Conservation (phyloP, 192 early-diverging fungal species). For the Phycomyces blakesleeanus region DNA sequence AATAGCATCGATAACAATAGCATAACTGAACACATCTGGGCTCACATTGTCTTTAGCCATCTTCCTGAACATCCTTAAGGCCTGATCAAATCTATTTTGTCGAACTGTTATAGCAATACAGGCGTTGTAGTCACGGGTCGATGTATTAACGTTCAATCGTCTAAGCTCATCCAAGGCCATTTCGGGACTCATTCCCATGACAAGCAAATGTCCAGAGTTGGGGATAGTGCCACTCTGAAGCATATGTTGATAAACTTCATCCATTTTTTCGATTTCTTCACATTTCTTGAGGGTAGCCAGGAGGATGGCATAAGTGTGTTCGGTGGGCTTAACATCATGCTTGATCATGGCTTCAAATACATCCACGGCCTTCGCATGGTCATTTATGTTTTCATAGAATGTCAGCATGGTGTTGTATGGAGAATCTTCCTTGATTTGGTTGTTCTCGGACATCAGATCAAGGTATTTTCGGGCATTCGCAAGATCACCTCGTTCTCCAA, state of each 20-base stretch:
- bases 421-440: not conserved
- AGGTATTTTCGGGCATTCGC: not conserved
- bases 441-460: constrained; percentile 16
- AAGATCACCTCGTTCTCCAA: constrained; percentile 5
- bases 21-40: constrained; percentile 33
- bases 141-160: not conserved
- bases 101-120: constrained; percentile 17
- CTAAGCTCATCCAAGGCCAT: constrained; percentile 14
- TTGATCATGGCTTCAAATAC: constrained; percentile 28
- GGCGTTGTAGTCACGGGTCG: constrained; percentile 32
- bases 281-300: constrained; percentile 6
- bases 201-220: constrained; percentile 7
- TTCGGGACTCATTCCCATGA: constrained; percentile 12
- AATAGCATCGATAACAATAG: constrained; percentile 32
- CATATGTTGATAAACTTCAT: constrained; percentile 8
- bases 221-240: not conserved
- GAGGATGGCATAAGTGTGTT: constrained; percentile 2
- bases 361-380: not conserved
- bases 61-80: constrained; percentile 22
- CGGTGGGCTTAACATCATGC: not conserved
- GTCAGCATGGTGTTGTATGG: constrained; percentile 31
- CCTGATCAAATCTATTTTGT: constrained; percentile 27
- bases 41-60: constrained; percentile 18
- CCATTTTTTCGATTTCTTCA: not conserved
- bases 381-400: constrained; percentile 1